Evolutionary conservation across 106 monocot genomes (phyloP), one percentile per base, ranked within the genome.

Genomic region (Apostasia ramifera): DNA sequence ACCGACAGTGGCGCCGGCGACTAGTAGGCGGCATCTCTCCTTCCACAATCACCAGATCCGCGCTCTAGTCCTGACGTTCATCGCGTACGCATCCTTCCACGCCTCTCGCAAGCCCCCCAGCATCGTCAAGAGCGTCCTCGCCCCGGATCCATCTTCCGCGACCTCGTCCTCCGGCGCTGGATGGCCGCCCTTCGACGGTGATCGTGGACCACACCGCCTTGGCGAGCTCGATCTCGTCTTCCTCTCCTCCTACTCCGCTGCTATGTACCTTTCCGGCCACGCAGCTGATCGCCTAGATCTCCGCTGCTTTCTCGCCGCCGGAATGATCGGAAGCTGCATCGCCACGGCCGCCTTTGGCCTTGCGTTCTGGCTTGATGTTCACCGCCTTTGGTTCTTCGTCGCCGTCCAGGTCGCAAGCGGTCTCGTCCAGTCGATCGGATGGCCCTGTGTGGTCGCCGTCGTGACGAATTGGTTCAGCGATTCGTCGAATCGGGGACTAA

Each of bases 91-190:
- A 13, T 66, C 97, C 69, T 97, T 89, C 84, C 97, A 97, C 68
- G 92, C 89, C 70, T 89, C 97, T 49, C 89, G 97, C 66, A 97
- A 97, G 72, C 92, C 97, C 55, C 92, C 86, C n/a, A 87, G 84
- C 89, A 92, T 97, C 76, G 89, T 88, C 69, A 97, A 97, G 72
- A 72, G 78, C 70, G 73, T 83, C 70, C 86, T 97, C 49, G 74
- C 66, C 73, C 70, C 88, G 15, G 70, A 78, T 47, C 54, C 68
- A 57, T 6, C 54, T 8, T 43, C 67, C 45, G 38, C 67, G 9
- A 13, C 48, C 48, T 11, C 74, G 10, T 12, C 71, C 53, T 26
- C 60, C 47, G 56, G 56, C 63, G 37, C 45, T 51, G 86, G 81
- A 14, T 92, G 86, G 86, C 57, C 83, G 0, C 97, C 97, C 2